Conservation (phyloP, 306 rosid species). For the Cotoneaster glaucophyllus region DNA sequence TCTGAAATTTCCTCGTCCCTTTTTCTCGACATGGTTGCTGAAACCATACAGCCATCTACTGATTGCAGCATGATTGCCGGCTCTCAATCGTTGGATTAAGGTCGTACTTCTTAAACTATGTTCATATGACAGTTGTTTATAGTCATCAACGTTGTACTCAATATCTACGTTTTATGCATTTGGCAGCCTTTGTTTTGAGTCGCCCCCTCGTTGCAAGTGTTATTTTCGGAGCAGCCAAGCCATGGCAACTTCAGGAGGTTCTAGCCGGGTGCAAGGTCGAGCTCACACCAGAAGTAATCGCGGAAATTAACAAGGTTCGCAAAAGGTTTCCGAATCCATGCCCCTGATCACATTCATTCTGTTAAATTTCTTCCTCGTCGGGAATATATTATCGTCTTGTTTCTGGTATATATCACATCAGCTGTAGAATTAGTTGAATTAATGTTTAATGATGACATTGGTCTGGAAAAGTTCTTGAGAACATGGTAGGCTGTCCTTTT, state of each 20-base stretch:
- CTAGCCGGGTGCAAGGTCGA: slow-evolving; percentile 47
- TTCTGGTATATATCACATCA: neutral
- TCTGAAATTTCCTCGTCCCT: neutral
- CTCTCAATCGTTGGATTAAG: too few species aligned
- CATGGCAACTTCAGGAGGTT: slow-evolving; percentile 71
- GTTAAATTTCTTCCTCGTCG: neutral
- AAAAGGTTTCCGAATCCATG: slow-evolving; percentile 77
- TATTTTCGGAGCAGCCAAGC: slow-evolving; percentile 74
- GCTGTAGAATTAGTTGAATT: neutral
- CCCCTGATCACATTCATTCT: slow-evolving; percentile 33
- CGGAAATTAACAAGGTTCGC: slow-evolving; percentile 62
- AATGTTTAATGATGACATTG: neutral
- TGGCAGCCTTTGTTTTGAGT: slow-evolving; percentile 81
- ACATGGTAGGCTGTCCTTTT: neutral
- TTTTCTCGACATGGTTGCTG: neutral
- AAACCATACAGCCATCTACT: neutral
- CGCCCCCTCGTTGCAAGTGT: slow-evolving; percentile 84
- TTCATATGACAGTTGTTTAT: too few species aligned
- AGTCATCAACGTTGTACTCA: too few species aligned
- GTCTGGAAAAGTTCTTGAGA: neutral
- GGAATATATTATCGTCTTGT: neutral
- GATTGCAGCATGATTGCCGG: neutral
- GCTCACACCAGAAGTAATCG: slow-evolving; percentile 50
- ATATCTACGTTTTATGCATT: neutral
- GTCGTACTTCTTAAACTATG: too few species aligned